Base-by-base conservation (phyloP, 2,329 filamentous ascomycete species). In the Xylariaceae sp. region DNA sequence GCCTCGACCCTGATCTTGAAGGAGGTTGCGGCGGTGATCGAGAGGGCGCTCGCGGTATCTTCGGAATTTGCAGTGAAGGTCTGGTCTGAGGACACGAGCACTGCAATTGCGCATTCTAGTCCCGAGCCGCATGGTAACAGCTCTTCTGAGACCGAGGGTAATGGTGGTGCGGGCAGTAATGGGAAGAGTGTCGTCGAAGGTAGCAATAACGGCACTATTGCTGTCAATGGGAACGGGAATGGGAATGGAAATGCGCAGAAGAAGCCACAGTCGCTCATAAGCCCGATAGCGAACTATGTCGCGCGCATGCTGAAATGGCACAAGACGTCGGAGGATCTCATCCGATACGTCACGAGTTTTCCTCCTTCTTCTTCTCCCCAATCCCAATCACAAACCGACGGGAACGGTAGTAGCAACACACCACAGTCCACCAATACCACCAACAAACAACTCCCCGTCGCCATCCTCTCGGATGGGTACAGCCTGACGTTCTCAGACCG, bases 401-500 rank as follows among this genome's bases (percentile, higher is more conserved):
- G 38, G 23, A 16, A 40, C n/a, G 42, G 38, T 12, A 22, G 35
- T 25, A n/a, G 34, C 37, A 33, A 25, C 10, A 5, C 19, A 20
- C 11, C 35, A 20, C 20, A 14, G 6, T 3, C 40, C 1, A 23
- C 44, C 11, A 48, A 27, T 12, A 47, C 20, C 22, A 52, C 16
- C 5, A 29, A 10, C 35, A 29, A 27, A 22, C 65, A 62, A 49
- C 61, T 84, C 1, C 88, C 88, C 0, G 78, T 95, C 21, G 83
- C 90, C 3, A 71, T 96, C 17, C 73, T 95, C 22, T 82, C 85
- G 1, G 79, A 68, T n/a, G 81, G 86, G 19, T 96, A 89, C 66
- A 88, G 89, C 50, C 79, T 96, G 33, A 86, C 84, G 11, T 78
- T 85, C 0, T 85, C 88, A 1, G 87, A 96, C 62, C 72, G 75